Conservation (phyloP, 768 basidiomycete species). For the Cystobasidium onofrii region DNA sequence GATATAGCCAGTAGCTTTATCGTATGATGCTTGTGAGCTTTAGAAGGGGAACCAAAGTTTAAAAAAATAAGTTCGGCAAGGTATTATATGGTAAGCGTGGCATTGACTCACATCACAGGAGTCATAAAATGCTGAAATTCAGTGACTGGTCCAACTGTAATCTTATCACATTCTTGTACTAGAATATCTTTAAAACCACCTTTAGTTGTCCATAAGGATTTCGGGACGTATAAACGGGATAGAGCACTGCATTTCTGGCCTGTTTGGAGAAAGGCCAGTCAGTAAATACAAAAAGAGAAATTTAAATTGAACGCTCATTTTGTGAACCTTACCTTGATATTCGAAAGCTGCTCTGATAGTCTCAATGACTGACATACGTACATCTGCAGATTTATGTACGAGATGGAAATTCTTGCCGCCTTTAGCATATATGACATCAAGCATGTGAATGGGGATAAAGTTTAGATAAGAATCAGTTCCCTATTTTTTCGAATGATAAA, state of each 20-base stretch:
- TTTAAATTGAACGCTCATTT: too few relatives aligned
- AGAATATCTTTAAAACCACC: slow-evolving; percentile 75
- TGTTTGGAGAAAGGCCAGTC: slow-evolving; percentile 44
- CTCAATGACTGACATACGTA: slow-evolving; percentile 83
- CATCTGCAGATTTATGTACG: slow-evolving; percentile 75
- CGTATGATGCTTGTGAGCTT: slow-evolving; percentile 77
- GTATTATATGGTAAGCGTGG: too few relatives aligned
- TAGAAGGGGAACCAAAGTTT: too few relatives aligned
- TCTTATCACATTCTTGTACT: slow-evolving; percentile 65
- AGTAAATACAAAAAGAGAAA: too few relatives aligned
- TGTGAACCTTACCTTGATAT: slow-evolving; percentile 65
- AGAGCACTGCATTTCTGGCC: slow-evolving; percentile 96
- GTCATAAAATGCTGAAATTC: slow-evolving; percentile 86
- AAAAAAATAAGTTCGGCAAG: too few relatives aligned
- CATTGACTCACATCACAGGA: slow-evolving; percentile 75
- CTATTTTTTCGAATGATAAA: too few relatives aligned
- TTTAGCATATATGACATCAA: too few relatives aligned
- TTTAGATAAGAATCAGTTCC: too few relatives aligned
- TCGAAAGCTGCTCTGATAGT: slow-evolving; percentile 82
- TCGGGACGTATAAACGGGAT: slow-evolving; percentile 82
- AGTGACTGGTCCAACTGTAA: slow-evolving; percentile 68
- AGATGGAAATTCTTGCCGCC: slow-evolving; percentile 98
- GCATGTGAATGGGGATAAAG: too few relatives aligned
- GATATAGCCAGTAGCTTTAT: slow-evolving; percentile 74
- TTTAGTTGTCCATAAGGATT: slow-evolving; percentile 62